phyloP scores from a whole-genome alignment of 345 rosid species.

The Moricandia moricandioides region DNA sequence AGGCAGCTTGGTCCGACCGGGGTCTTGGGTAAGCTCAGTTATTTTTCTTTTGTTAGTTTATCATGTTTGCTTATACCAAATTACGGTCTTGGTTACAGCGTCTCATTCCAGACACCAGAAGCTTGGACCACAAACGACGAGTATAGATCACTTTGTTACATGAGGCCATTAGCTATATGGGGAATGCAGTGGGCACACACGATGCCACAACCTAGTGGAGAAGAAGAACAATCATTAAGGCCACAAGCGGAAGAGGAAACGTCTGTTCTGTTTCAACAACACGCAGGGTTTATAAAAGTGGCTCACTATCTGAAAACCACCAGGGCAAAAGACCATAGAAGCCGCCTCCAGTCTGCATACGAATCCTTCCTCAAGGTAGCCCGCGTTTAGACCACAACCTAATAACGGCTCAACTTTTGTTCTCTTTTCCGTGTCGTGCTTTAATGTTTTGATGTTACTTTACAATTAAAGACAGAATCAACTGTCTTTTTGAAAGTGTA shows the following conservation, averaged over 20 bases:
- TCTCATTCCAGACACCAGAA: constrained; percentile 76
- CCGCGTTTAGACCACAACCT: constrained; percentile 20
- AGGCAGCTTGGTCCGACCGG: constrained; percentile 60
- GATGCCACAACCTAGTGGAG: constrained; percentile 38
- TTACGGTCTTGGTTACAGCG: constrained; percentile 35
- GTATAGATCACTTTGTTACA: constrained; percentile 64
- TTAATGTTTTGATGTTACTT: not conserved
- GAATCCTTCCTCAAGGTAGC: constrained; percentile 46
- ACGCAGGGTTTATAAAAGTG: constrained; percentile 60
- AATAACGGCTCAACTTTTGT: not conserved
- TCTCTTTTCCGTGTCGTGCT: not conserved
- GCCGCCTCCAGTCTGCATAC: constrained; percentile 46
- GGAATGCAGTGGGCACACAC: constrained; percentile 75
- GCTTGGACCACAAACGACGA: constrained; percentile 55
- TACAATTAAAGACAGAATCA: not conserved
- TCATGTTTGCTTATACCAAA: not conserved
- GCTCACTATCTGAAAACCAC: constrained; percentile 54
- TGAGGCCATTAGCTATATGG: constrained; percentile 86
- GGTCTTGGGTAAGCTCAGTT: constrained; percentile 54
- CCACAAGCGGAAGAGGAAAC: constrained; percentile 32
- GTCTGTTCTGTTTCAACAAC: constrained; percentile 39
- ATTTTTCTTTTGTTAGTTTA: not conserved
- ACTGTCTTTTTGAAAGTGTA: constrained; percentile 1
- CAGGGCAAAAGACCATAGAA: constrained; percentile 37
- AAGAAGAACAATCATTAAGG: constrained; percentile 33